Conservation (phyloP, 1,284 basidiomycete genomes). For the Hemileia vastatrix region DNA sequence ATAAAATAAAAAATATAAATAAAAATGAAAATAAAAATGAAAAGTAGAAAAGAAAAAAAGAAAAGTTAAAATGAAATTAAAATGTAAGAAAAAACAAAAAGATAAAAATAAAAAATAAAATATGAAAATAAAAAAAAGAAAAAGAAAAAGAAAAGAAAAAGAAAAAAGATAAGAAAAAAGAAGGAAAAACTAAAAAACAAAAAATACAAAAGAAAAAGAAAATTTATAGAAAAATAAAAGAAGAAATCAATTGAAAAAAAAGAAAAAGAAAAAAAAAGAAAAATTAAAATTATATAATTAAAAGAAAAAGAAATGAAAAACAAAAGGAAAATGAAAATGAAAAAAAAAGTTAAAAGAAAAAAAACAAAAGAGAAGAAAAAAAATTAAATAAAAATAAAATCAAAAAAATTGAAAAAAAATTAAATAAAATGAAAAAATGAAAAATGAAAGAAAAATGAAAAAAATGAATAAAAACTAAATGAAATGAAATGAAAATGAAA, state of each 20-base stretch:
- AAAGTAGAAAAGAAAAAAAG: no score
- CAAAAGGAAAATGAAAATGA: not conserved
- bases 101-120: not conserved
- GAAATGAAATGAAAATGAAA: not conserved
- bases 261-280: not conserved
- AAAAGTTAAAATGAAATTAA: no score
- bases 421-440: not conserved
- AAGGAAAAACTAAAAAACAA: not conserved
- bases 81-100: no score
- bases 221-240: not conserved
- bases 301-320: not conserved
- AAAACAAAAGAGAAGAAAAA: conserved; percentile 1
- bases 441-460: not conserved
- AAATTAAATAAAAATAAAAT: not conserved
- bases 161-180: not conserved
- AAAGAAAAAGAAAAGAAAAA: not conserved
- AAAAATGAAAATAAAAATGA: no score
- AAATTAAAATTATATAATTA: not conserved
- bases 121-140: not conserved
- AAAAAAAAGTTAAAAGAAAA: conserved; percentile 1
- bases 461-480: not conserved
- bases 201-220: not conserved
- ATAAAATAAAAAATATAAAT: no score
- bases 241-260: not conserved
- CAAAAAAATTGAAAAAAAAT: not conserved